These are phyloP conservation scores for Periconia digitata DNA, from an alignment of 2,329 filamentous ascomycete species.

Conservation along the genomic window DNA sequence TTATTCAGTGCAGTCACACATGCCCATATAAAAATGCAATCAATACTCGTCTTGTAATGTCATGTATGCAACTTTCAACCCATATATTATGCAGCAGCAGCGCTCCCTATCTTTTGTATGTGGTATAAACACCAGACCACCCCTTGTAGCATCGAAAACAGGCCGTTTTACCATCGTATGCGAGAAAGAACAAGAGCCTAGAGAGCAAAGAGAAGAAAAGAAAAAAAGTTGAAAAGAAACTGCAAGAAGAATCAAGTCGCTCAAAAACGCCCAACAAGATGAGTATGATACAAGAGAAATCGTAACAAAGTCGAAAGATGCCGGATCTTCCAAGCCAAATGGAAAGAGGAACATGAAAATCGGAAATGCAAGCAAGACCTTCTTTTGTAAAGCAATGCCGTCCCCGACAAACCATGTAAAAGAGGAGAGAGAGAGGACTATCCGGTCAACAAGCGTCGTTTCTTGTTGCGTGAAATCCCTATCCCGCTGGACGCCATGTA, in stretches of 20 bases:
- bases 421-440: conserved; percentile 13
- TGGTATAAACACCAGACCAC: conserved; percentile 8
- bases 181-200: not conserved
- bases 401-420: conserved; percentile 13
- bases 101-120: not conserved
- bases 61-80: no score
- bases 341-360: conserved; percentile 12
- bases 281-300: conserved; percentile 32
- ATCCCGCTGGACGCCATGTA: conserved; percentile 39
- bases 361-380: conserved; percentile 33
- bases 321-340: conserved; percentile 6
- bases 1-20: not conserved
- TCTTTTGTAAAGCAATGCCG: conserved; percentile 30
- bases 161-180: conserved; percentile 19
- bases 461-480: conserved; percentile 21
- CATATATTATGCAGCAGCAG: conserved; percentile 34
- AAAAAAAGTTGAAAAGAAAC: not conserved
- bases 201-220: conserved; percentile 4
- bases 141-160: conserved; percentile 5
- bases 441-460: conserved; percentile 36
- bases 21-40: no score
- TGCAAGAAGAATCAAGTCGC: not conserved
- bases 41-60: no score
- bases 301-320: conserved; percentile 6
- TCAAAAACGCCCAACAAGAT: conserved; percentile 21